These are phyloP conservation scores for Ophiosphaerella narmari DNA, from an alignment of 2,329 filamentous ascomycete genomes.

Conservation along the genomic window DNA sequence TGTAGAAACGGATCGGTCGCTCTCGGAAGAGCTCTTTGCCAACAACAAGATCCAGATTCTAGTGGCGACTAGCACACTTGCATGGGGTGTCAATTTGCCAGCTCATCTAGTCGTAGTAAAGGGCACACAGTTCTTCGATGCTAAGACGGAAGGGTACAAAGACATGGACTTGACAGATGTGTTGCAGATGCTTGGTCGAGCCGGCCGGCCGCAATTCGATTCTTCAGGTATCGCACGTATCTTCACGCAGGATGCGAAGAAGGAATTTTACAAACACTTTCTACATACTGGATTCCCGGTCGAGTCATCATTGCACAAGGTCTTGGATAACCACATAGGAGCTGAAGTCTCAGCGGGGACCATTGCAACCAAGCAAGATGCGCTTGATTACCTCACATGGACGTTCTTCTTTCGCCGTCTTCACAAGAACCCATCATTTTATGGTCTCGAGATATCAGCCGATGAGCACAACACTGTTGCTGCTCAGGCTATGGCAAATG, in stretches of 20 bases:
- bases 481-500: conserved; percentile 86
- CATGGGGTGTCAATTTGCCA: conserved; percentile 97
- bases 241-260: conserved; percentile 96
- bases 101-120: conserved; percentile 98
- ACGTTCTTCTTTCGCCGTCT: conserved; percentile 98
- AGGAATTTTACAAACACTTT: conserved; percentile 99
- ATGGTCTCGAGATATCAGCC: conserved; percentile 89
- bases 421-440: conserved; percentile 98
- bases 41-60: conserved; percentile 98
- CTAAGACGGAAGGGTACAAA: conserved; percentile 95
- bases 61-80: conserved; percentile 91
- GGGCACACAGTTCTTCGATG: conserved; percentile 96
- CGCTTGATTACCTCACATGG: conserved; percentile 96
- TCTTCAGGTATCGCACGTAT: conserved; percentile 94
- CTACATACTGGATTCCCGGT: conserved; percentile 97
- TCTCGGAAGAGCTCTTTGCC: conserved; percentile 92
- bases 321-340: conserved; percentile 93
- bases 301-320: conserved; percentile 93
- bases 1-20: conserved; percentile 88
- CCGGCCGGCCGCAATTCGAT: conserved; percentile 95
- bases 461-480: conserved; percentile 88
- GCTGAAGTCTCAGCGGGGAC: conserved; percentile 95
- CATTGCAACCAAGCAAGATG: conserved; percentile 92
- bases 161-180: conserved; percentile 99
- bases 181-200: conserved; percentile 94